Conservation (phyloP, 768 basidiomycete species). For the Boletellus ananiceps region DNA sequence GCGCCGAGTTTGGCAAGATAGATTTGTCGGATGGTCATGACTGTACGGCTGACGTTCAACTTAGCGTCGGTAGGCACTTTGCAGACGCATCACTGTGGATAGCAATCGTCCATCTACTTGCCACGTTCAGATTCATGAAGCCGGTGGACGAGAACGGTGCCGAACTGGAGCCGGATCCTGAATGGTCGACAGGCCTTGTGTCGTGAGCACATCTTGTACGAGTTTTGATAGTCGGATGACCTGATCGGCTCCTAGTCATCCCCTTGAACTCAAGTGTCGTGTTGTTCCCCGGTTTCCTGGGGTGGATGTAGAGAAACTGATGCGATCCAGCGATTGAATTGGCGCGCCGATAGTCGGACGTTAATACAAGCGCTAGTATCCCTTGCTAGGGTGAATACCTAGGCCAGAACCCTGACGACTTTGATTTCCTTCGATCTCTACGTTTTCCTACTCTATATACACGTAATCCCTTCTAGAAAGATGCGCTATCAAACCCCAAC, state of each 20-base stretch:
- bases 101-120: conserved; percentile 27
- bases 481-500: too few relatives aligned
- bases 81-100: conserved; percentile 32
- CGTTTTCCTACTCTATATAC: too few relatives aligned
- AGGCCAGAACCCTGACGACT: too few relatives aligned
- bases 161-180: conserved; percentile 22
- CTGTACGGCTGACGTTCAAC: conserved; percentile 1
- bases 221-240: conserved; percentile 2
- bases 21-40: neutral
- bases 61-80: conserved; percentile 28
- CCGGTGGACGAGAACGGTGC: conserved; percentile 22
- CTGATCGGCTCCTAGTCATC: conserved; percentile 18
- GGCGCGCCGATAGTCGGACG: too few relatives aligned
- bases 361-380: neutral
- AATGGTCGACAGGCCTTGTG: conserved; percentile 26
- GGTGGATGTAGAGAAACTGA: conserved; percentile 14
- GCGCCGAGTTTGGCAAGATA: conserved; percentile 25
- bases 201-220: conserved; percentile 19
- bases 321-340: conserved; percentile 10
- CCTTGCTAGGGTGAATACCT: too few relatives aligned
- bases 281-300: conserved; percentile 20
- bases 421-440: too few relatives aligned
- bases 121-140: conserved; percentile 29
- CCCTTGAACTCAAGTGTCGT: conserved; percentile 27
- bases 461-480: too few relatives aligned